These are phyloP conservation scores for Aurinia saxatilis DNA, from an alignment of 345 rosid genomes.

Conservation along the genomic window DNA sequence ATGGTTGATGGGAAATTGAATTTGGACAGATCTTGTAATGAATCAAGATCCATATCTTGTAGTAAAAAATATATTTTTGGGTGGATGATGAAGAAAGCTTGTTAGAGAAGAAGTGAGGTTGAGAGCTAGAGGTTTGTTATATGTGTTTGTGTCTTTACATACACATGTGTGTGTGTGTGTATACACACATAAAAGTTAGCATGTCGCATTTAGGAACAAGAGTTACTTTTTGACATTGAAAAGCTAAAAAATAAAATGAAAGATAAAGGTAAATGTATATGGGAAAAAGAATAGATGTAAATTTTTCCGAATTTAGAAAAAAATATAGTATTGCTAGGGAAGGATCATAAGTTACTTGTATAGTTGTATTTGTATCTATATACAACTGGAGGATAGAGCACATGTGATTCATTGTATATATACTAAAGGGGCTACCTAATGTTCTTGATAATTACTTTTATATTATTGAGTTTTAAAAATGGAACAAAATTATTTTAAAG, in stretches of 20 bases:
- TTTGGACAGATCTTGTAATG: conserved; percentile 20
- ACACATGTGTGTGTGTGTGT: neutral
- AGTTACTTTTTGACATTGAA: conserved; percentile 16
- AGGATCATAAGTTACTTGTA: conserved; percentile 7
- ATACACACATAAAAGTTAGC: neutral
- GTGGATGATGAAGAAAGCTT: conserved; percentile 21
- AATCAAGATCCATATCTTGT: conserved; percentile 25
- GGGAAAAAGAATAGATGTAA: neutral
- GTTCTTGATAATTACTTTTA: neutral
- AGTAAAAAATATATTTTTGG: neutral
- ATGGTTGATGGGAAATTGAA: conserved; percentile 9
- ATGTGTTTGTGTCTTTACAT: conserved; percentile 27
- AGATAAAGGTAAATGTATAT: conserved; percentile 13
- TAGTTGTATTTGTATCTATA: conserved; percentile 6
- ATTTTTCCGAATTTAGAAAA: conserved; percentile 10
- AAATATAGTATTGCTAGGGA: conserved; percentile 7
- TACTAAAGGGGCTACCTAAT: neutral
- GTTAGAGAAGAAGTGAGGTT: conserved; percentile 26
- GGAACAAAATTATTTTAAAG: neutral
- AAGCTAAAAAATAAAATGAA: neutral
- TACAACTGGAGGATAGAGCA: neutral
- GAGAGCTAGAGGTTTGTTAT: conserved; percentile 22
- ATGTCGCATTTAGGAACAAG: conserved; percentile 8
- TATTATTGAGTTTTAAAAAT: neutral
- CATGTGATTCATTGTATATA: conserved; percentile 11